Evolutionary conservation across 2,329 filamentous ascomycete genomes (phyloP), one percentile per base, ranked within the genome.

Genomic region (Neonectria punicea): DNA sequence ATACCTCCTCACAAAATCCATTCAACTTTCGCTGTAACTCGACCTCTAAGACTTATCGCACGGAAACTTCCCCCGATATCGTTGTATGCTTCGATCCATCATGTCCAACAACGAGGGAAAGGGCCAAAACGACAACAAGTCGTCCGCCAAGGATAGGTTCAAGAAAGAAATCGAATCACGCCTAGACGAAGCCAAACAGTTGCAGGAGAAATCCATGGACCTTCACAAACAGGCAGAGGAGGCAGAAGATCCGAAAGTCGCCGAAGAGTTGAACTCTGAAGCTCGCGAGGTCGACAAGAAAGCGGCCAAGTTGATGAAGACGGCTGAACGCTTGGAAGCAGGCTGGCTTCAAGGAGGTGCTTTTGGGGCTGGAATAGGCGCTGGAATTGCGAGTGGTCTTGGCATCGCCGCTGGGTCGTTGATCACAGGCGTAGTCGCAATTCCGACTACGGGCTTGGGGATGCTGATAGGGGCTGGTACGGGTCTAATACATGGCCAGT

Each of bases 331-430:
- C 2, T 36, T 72, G 0, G 60, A 72, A n/a, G 66, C 70, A 2
- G 70, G 70, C 1, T 72, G 70, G 70, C 16, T 72, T 3, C 70
- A 72, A 32, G 70, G 70, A n/a, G 70, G 70, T n/a, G 70, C 70
- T 0, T 54, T 72, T 47, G 70, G 70, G 1, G 66, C 68, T 10
- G 70, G 70, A 0, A 71, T 72, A 14, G 70, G 70, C 0, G 66
- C 60, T 16, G 70, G 70, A n/a, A 67, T 72, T 5, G 70, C 70
- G 4, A 69, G 70, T 13, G 70, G 70, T 1, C 53, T 72, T 3
- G 70, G 68, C 0, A 16, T 72, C 25, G 53, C 66, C 1, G 68
- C 72, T 10, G 70, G 70, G 1, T 57, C 70, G 4, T 2, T 72
- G 2, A 11, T 72, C 28, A 72, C 70, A 2, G 70, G 70, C 0